phyloP scores from a whole-genome alignment of 345 rosid species.

The Mallotus nudiflorus region DNA sequence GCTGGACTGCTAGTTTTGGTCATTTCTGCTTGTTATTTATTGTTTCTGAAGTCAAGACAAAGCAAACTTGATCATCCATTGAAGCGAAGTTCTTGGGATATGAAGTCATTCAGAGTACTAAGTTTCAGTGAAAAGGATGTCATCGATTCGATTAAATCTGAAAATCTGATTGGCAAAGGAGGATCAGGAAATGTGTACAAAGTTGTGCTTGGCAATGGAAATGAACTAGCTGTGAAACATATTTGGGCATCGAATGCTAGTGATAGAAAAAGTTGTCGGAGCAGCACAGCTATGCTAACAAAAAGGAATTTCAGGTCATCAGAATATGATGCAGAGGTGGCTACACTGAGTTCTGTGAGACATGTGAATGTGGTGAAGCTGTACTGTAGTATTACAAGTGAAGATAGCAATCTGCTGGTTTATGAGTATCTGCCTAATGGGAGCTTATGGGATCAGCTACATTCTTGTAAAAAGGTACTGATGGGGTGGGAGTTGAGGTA shows the following conservation, averaged over 20 bases:
- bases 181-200: slow-evolving; percentile 85
- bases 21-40: slow-evolving; percentile 29
- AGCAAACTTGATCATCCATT: slow-evolving; percentile 30
- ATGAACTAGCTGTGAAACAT: slow-evolving; percentile 80
- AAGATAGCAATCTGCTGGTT: slow-evolving; percentile 79
- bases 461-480: slow-evolving; percentile 45
- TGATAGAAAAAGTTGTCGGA: slow-evolving; percentile 29
- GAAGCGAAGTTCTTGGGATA: slow-evolving; percentile 56
- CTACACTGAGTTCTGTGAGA: slow-evolving; percentile 65
- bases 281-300: slow-evolving; percentile 50
- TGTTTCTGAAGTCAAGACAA: slow-evolving; percentile 37
- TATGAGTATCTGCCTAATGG: slow-evolving; percentile 83
- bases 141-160: slow-evolving; percentile 51
- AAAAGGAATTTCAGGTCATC: slow-evolving; percentile 34
- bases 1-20: slow-evolving; percentile 41
- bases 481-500: slow-evolving; percentile 74
- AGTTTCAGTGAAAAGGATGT: slow-evolving; percentile 68
- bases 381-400: slow-evolving; percentile 80
- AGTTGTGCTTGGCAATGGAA: slow-evolving; percentile 54
- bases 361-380: slow-evolving; percentile 88
- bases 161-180: slow-evolving; percentile 81
- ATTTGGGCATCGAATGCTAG: slow-evolving; percentile 42
- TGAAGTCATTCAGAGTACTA: slow-evolving; percentile 56
- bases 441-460: slow-evolving; percentile 85
- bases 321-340: slow-evolving; percentile 73